These are phyloP conservation scores for Polygonum aviculare DNA, from an alignment of 148 eudicot species.

Conservation along the genomic window DNA sequence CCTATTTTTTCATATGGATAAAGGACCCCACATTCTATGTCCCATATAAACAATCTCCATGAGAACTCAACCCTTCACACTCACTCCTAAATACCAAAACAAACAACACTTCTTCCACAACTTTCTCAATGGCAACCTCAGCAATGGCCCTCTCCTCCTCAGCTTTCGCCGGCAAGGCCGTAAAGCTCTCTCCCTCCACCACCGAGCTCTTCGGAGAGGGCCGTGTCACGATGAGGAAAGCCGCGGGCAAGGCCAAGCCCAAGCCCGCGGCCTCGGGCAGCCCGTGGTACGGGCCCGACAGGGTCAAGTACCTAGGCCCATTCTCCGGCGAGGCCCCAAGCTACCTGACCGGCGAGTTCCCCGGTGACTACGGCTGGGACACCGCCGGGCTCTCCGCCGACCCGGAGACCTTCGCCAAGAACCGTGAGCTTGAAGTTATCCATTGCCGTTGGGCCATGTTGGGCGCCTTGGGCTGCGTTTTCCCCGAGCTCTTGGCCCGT, in stretches of 20 bases:
- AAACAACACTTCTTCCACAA: background rate
- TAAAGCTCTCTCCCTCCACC: constrained; percentile 12
- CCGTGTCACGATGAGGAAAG: too few relatives aligned
- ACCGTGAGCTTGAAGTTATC: constrained; percentile 36
- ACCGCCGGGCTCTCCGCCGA: constrained; percentile 32
- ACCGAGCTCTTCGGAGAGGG: too few relatives aligned
- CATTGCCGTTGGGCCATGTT: constrained; percentile 37
- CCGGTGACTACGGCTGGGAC: constrained; percentile 37
- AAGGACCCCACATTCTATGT: too few relatives aligned
- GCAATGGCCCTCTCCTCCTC: constrained; percentile 39
- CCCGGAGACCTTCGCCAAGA: constrained; percentile 35
- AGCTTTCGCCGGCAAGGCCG: constrained; percentile 27
- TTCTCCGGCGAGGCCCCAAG: constrained; percentile 32
- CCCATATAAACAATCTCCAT: too few relatives aligned
- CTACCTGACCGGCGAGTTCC: constrained; percentile 36
- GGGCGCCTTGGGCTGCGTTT: constrained; percentile 30
- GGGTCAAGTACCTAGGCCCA: constrained; percentile 23
- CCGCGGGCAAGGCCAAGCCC: too few relatives aligned
- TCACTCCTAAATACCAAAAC: too few relatives aligned
- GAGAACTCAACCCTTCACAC: too few relatives aligned
- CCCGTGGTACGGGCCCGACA: too few relatives aligned
- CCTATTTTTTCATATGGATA: too few relatives aligned
- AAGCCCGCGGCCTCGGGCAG: too few relatives aligned
- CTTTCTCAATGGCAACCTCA: constrained; percentile 28
- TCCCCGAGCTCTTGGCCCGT: constrained; percentile 33